Percentiles rank a stretch among this genome's conserved stretches.
phyloP scores from a whole-genome alignment of 805 yeast genomes.

The Metschnikowia cerradonensis region DNA sequence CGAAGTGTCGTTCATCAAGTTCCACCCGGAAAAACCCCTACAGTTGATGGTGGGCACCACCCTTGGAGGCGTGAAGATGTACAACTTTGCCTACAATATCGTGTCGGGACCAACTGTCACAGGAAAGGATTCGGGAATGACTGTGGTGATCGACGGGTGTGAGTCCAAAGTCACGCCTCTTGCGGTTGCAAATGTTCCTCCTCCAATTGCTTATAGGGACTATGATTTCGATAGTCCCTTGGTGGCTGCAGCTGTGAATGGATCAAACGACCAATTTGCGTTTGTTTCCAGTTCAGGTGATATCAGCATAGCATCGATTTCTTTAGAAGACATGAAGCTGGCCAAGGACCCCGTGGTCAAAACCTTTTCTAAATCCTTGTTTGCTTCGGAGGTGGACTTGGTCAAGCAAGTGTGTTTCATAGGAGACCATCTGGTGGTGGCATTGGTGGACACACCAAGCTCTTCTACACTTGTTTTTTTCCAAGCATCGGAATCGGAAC shows the following conservation, averaged over 20 bases:
- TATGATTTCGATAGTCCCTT: conserved; percentile 51
- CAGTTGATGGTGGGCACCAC: conserved; percentile 64
- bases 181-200: conserved; percentile 84
- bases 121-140: conserved; percentile 75
- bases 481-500: conserved; percentile 38
- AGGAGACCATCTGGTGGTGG: conserved; percentile 48
- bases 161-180: conserved; percentile 76
- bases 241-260: conserved; percentile 60
- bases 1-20: conserved; percentile 47
- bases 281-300: conserved; percentile 45
- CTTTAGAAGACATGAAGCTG: conserved; percentile 44
- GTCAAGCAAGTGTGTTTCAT: conserved; percentile 64
- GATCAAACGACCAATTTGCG: conserved; percentile 56
- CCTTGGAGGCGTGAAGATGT: conserved; percentile 46
- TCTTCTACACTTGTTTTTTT: conserved; percentile 50
- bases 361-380: conserved; percentile 23
- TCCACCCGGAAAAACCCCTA: conserved; percentile 89
- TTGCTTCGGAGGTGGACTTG: conserved; percentile 41
- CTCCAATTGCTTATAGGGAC: conserved; percentile 80
- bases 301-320: conserved; percentile 34
- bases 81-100: conserved; percentile 62
- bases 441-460: conserved; percentile 51
- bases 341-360: conserved; percentile 45
- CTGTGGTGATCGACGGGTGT: conserved; percentile 75
- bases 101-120: conserved; percentile 64